These are phyloP conservation scores for Arbutus unedo DNA, from an alignment of 148 eudicot species.

Conservation along the genomic window DNA sequence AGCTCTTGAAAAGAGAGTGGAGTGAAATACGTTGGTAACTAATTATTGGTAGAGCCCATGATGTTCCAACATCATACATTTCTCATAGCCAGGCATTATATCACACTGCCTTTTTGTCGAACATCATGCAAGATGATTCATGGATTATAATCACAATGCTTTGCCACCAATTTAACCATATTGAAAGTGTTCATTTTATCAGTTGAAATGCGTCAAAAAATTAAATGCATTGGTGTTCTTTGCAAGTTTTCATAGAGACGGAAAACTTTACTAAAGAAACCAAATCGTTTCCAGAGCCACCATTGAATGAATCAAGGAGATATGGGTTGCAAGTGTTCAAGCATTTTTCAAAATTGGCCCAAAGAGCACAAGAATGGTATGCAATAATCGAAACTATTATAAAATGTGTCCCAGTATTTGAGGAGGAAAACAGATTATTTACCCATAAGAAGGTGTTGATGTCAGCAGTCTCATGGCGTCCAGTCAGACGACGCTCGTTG, in stretches of 20 bases:
- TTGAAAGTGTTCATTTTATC: not conserved
- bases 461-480: constrained; percentile 52
- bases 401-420: not conserved
- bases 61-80: too few species aligned
- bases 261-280: too few species aligned
- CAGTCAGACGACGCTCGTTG: constrained; percentile 62
- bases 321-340: too few species aligned
- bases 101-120: not conserved
- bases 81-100: too few species aligned
- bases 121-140: not conserved
- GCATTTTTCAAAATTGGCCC: not conserved
- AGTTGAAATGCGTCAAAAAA: too few species aligned
- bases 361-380: not conserved
- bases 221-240: too few species aligned
- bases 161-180: not conserved
- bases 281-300: not conserved
- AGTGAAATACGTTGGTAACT: too few species aligned
- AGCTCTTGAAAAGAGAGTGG: too few species aligned
- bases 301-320: not conserved
- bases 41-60: too few species aligned
- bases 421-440: not conserved
- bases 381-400: not conserved
- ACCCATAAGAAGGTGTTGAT: constrained; percentile 55
- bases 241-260: too few species aligned
- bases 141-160: not conserved